These are phyloP conservation scores for Eucalyptus regnans DNA, from an alignment of 345 rosid genomes.

Conservation along the genomic window DNA sequence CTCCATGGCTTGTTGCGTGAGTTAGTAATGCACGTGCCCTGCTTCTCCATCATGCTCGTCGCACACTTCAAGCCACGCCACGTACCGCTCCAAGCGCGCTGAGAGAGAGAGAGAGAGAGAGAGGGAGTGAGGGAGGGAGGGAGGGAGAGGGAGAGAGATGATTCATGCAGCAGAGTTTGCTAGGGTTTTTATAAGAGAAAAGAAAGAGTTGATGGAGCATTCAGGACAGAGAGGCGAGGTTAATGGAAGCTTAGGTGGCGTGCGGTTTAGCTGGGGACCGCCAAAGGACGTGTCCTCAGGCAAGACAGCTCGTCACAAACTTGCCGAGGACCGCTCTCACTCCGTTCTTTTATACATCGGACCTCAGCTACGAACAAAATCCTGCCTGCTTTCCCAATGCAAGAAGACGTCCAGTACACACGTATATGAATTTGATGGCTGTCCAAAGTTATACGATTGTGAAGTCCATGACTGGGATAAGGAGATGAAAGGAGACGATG, in stretches of 20 bases:
- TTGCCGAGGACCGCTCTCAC: not conserved
- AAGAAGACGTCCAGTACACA: not conserved
- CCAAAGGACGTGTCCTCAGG: not conserved
- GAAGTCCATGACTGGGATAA: not conserved
- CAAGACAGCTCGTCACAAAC: not conserved
- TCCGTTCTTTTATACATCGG: not conserved
- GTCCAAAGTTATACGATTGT: not conserved
- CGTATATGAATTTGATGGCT: not conserved
- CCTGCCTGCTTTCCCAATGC: not conserved
- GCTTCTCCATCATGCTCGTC: slow-evolving; percentile 98
- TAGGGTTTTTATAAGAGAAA: not conserved
- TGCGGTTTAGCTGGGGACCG: not conserved
- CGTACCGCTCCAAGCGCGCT: not conserved
- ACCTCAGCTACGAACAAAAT: not conserved
- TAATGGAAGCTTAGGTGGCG: not conserved
- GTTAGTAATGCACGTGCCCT: slow-evolving; percentile 80
- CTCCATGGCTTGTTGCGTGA: not conserved
- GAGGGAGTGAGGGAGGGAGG: not conserved
- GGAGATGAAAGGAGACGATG: not conserved
- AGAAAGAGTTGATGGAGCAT: not conserved
- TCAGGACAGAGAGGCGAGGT: not conserved
- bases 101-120: not conserved
- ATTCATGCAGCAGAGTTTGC: not conserved
- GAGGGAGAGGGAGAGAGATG: not conserved
- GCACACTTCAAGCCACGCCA: not conserved